phyloP scores from a whole-genome alignment of 495 filamentous ascomycete species.

The Trichoderma reesei region DNA sequence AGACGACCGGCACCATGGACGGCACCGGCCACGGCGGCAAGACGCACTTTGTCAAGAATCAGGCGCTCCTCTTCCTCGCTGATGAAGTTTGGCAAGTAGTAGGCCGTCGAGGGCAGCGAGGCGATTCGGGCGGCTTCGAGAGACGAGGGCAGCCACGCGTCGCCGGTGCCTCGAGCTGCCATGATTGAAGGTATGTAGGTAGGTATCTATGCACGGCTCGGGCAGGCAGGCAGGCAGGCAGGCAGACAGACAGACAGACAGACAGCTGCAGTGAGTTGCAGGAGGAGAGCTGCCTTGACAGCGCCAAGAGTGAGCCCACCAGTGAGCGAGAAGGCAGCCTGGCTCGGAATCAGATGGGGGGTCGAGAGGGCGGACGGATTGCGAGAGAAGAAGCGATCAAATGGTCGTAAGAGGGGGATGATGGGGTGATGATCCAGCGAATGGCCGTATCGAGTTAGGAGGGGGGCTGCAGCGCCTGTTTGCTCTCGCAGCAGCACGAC shows the following conservation, averaged over 20 bases:
- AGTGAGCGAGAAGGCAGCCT: not conserved
- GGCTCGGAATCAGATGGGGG: not conserved
- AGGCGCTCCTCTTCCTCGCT: conserved; percentile 58
- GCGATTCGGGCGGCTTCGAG: conserved; percentile 46
- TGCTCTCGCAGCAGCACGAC: not conserved
- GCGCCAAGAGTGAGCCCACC: not conserved
- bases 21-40: not conserved
- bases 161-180: conserved; percentile 11
- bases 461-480: conserved; percentile 1
- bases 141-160: conserved; percentile 26
- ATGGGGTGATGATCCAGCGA: conserved; percentile 4
- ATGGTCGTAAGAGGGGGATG: not conserved
- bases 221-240: not conserved
- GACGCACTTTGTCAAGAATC: conserved; percentile 57
- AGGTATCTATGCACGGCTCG: not conserved
- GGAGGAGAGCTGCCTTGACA: no score
- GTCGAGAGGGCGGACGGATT: not conserved
- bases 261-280: not conserved
- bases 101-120: conserved; percentile 54
- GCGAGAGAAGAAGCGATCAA: not conserved
- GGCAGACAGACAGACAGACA: no score
- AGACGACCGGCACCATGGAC: not conserved
- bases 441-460: conserved; percentile 4
- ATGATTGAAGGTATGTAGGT: not conserved
- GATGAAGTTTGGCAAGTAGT: conserved; percentile 87